Conservation (phyloP, 495 filamentous ascomycete genomes). For the Aspergillus funiculosus region DNA sequence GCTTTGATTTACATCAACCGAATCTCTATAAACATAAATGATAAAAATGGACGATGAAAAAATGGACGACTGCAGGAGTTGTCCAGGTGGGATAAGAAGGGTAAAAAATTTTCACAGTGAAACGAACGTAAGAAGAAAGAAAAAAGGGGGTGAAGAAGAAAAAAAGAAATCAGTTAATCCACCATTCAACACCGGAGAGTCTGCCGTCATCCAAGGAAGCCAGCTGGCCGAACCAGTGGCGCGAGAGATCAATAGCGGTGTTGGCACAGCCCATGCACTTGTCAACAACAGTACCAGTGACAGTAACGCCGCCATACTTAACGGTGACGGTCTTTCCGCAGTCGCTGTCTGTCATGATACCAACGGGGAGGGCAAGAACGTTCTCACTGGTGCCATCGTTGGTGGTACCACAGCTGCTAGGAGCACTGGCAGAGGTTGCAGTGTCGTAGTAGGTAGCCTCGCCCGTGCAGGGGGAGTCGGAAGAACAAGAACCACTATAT, state of each 20-base stretch:
- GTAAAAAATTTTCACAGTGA: conserved; percentile 4
- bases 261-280: conserved; percentile 66
- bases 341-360: conserved; percentile 54
- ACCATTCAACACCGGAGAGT: conserved; percentile 32
- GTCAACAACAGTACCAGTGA: conserved; percentile 57
- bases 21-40: conserved; percentile 17
- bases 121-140: conserved; percentile 8
- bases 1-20: conserved; percentile 4
- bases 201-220: conserved; percentile 28
- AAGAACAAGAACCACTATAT: conserved; percentile 31
- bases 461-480: conserved; percentile 33
- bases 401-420: conserved; percentile 42
- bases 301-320: conserved; percentile 49
- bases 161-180: neutral
- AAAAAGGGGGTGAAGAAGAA: neutral
- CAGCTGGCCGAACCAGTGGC: conserved; percentile 36
- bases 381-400: conserved; percentile 38
- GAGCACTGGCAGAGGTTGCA: conserved; percentile 28
- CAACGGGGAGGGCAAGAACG: conserved; percentile 42
- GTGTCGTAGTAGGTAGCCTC: conserved; percentile 47
- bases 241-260: conserved; percentile 43
- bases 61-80: neutral
- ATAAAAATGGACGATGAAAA: conserved; percentile 3
- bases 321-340: conserved; percentile 66
- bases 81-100: conserved; percentile 1